Conservation (phyloP, 768 basidiomycete species). For the Boletus sp. region DNA sequence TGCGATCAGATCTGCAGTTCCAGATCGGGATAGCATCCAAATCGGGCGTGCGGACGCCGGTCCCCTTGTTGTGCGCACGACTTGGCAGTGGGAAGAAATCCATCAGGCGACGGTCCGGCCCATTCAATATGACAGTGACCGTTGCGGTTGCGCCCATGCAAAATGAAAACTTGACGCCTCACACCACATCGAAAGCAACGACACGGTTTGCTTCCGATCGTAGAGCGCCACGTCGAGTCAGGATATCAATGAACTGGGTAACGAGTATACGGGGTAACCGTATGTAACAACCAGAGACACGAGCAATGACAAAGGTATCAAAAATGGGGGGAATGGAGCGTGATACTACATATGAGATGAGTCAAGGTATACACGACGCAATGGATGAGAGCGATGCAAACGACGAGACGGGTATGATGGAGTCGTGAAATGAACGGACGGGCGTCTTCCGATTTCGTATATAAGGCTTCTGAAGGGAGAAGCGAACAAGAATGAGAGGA, state of each 20-base stretch:
- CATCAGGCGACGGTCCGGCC: slow-evolving; percentile 7
- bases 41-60: slow-evolving; percentile 23
- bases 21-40: slow-evolving; percentile 17
- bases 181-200: slow-evolving; percentile 9
- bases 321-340: slow-evolving; percentile 32
- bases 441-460: slow-evolving; percentile 35
- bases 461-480: slow-evolving; percentile 26
- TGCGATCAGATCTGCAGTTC: slow-evolving; percentile 28
- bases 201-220: slow-evolving; percentile 10
- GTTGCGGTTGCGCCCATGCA: slow-evolving; percentile 19
- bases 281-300: slow-evolving; percentile 28
- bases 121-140: slow-evolving; percentile 8
- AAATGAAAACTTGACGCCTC: slow-evolving; percentile 27
- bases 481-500: slow-evolving; percentile 28
- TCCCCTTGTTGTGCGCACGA: slow-evolving; percentile 3
- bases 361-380: slow-evolving; percentile 36
- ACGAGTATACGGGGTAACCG: slow-evolving; percentile 38
- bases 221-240: slow-evolving; percentile 21
- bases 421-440: slow-evolving; percentile 34
- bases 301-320: slow-evolving; percentile 31
- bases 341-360: slow-evolving; percentile 38
- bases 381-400: slow-evolving; percentile 37
- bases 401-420: slow-evolving; percentile 33
- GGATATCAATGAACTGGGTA: slow-evolving; percentile 36
- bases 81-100: slow-evolving; percentile 11